phyloP scores from a whole-genome alignment of 768 basidiomycete species.

The Lactifluus volemus region DNA sequence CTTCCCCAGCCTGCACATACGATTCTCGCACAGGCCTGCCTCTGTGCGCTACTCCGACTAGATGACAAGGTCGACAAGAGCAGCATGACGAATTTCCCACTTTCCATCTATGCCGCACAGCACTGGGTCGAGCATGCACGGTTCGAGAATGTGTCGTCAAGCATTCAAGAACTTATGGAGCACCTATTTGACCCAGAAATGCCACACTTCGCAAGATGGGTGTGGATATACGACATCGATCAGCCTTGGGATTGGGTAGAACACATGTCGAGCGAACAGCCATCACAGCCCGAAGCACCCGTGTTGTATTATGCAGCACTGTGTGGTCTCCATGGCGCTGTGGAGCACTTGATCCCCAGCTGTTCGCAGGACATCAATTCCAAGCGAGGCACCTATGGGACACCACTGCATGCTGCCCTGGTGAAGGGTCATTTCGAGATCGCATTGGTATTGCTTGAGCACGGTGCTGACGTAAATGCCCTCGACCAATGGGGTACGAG shows the following conservation, averaged over 20 bases:
- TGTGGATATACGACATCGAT: neutral
- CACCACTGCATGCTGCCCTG: neutral
- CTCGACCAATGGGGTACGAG: accelerated
- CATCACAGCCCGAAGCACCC: neutral
- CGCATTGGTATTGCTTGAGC: neutral
- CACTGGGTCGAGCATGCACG: neutral
- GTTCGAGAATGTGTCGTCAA: neutral
- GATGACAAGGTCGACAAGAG: neutral
- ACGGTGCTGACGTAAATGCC: neutral
- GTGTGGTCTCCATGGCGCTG: neutral
- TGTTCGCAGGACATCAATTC: neutral
- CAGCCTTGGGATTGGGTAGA: neutral
- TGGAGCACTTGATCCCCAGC: neutral
- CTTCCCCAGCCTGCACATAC: neutral
- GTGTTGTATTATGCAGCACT: neutral
- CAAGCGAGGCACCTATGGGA: neutral
- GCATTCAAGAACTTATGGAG: neutral
- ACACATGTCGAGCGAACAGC: neutral
- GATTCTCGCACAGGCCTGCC: neutral
- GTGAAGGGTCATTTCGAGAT: neutral
- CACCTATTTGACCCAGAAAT: neutral
- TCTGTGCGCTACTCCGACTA: neutral
- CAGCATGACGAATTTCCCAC: neutral
- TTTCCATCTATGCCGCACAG: no score
- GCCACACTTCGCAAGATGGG: no score